Base-by-base conservation (phyloP, 2,329 filamentous ascomycete species). In the Pezicula rhizophila region DNA sequence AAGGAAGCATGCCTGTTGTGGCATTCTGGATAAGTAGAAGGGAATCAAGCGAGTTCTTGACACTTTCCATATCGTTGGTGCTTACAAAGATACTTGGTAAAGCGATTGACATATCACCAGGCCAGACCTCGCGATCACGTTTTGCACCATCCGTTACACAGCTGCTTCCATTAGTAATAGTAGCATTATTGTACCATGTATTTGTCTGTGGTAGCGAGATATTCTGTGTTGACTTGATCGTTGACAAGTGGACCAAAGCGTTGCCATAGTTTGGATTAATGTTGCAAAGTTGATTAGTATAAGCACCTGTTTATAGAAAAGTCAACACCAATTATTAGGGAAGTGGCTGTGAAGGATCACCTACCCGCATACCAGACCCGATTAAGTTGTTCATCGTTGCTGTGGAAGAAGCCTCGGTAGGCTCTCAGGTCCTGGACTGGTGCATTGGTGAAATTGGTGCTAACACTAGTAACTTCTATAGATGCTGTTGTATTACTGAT, bases 91-190 rank as follows among this genome's bases (percentile, higher is more conserved):
- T 78, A n/a, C 20, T 42, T 26, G 40, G 40, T 8, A 42, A 15
- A 14, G 40, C 25, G 11, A 42, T 20, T 15, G 25, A 25, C 40
- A 42, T 42, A 55, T 82, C 79, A 1, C 78, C 78, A 10, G 78
- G 75, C 77, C 78, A 82, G 3, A 82, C 73, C 25, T 77, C 63
- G 5, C 76, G 70, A 55, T 80, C 78, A 26, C 78, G 69, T 58
- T 80, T 80, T 1, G 77, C 75, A 14, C 77, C 78, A 57, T 81
- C 77, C 0, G 54, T 58, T 39, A 62, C n/a, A 14, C n/a, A 39
- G 8, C 47, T 49, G 20, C 48, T 47, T 25, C 55, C 55, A 23
- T 53, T 47, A 2, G 52, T 42, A 26, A 66, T 58, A 0, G 52
- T 47, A 2, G 54, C 42, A 8, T 48, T 54, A 47, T 73, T 73